Evolutionary conservation across 257 asterid genomes (phyloP), one percentile per base, ranked within the genome.

Genomic region (Scutellaria minor): DNA sequence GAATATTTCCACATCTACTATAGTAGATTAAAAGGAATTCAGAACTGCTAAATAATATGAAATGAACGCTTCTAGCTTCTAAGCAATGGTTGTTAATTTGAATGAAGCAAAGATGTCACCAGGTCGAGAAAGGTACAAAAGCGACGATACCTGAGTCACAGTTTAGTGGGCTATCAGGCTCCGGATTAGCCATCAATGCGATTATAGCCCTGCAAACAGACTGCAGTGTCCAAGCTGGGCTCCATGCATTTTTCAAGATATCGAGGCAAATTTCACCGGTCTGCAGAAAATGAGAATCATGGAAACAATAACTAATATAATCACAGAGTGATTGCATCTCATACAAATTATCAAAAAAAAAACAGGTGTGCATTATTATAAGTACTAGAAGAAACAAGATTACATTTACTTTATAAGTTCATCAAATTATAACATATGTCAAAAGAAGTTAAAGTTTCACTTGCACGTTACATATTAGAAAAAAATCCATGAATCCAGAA

Each of bases 211-310:
- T 84, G 81, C 99, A 95, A 75, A 92, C 98, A 35, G 99, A 95
- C 72, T 95, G 99, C 79, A 95, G 85, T 5, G 99, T 95, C 97
- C 99, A 95, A 57, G 99, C 99, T 22, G 98, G 99, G 77, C 99
- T 95, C 99, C 99, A 91, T 27, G 98, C 98, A 50, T 88, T 91
- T 85, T 95, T 94, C 93, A 94, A 86, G 77, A 94, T 91, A 87
- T 94, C 99, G 71, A 95, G 98, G 86, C 98, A 95, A 79, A 95
- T 95, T 83, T 95, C 99, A 83, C 99, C 98, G 0, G 98, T 89
- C 99, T 95, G 86, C 65, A 51, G 20, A 69, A 64, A 61, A 64
- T 35, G 41, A 14, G 50, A 62, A n/a, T 18, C 65, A 47, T 9
- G 39, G 35, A 64, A 55, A 55, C 69, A 22, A 47, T 22, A 57